Conservation (phyloP, 2,329 filamentous ascomycete genomes). For the Exserohilum rostratum region DNA sequence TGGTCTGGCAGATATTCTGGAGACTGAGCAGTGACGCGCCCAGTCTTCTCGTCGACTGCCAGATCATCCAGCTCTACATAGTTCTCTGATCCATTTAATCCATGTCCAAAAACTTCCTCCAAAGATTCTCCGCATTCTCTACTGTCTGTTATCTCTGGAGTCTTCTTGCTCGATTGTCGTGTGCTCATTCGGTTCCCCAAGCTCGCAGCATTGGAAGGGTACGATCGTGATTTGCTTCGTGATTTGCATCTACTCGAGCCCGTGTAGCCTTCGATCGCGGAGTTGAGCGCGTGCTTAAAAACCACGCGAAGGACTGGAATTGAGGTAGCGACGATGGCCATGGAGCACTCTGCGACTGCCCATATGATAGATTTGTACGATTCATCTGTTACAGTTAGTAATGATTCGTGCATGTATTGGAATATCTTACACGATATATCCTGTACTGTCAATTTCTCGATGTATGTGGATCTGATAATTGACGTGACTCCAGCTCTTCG, state of each 20-base stretch:
- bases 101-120: slow-evolving; percentile 2
- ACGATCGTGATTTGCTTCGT: slow-evolving; percentile 1
- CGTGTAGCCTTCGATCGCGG: slow-evolving; percentile 12
- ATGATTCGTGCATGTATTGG: not conserved
- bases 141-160: not conserved
- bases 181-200: slow-evolving; percentile 5
- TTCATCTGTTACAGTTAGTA: slow-evolving; percentile 10
- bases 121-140: slow-evolving; percentile 5
- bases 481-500: slow-evolving; percentile 15
- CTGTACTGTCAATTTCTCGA: slow-evolving; percentile 12
- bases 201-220: slow-evolving; percentile 6
- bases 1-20: slow-evolving; percentile 3
- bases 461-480: slow-evolving; percentile 12
- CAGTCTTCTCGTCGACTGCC: slow-evolving; percentile 5
- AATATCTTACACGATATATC: slow-evolving; percentile 17
- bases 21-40: slow-evolving; percentile 1
- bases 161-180: slow-evolving; percentile 4
- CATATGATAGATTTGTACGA: slow-evolving; percentile 17
- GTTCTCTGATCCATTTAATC: slow-evolving; percentile 2
- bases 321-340: slow-evolving; percentile 19
- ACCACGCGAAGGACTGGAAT: slow-evolving; percentile 20
- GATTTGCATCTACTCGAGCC: slow-evolving; percentile 2
- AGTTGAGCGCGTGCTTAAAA: slow-evolving; percentile 16
- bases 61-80: slow-evolving; percentile 10
- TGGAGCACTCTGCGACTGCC: slow-evolving; percentile 18